These are phyloP conservation scores for Prunus kanzakura DNA, from an alignment of 306 rosid species.

Conservation along the genomic window DNA sequence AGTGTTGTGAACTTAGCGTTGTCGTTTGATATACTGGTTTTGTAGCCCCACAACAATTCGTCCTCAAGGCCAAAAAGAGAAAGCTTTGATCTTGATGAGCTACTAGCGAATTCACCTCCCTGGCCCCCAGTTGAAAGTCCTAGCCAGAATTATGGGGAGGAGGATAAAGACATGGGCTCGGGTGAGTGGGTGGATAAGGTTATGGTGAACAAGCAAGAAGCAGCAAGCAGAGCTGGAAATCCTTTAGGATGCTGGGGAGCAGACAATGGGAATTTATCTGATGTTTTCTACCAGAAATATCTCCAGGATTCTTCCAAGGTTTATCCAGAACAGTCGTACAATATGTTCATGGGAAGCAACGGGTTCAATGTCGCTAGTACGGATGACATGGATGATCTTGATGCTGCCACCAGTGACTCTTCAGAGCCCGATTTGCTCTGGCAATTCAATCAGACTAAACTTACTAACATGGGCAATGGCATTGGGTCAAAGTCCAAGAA, in stretches of 20 bases:
- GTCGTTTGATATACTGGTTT: conserved; percentile 18
- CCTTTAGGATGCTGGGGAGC: conserved; percentile 70
- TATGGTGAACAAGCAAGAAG: conserved; percentile 93
- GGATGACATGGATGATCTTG: conserved; percentile 78
- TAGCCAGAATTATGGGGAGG: conserved; percentile 57
- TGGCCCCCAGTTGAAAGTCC: conserved; percentile 82
- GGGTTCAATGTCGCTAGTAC: conserved; percentile 56
- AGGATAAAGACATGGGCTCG: conserved; percentile 62
- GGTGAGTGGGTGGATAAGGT: conserved; percentile 98
- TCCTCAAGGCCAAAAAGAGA: conserved; percentile 52
- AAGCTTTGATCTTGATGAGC: conserved; percentile 84
- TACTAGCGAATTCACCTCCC: conserved; percentile 72
- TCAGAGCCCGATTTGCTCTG: conserved; percentile 91
- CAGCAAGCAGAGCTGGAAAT: conserved; percentile 44
- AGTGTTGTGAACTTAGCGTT: conserved; percentile 12
- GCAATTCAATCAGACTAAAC: conserved; percentile 79
- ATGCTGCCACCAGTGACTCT: conserved; percentile 93
- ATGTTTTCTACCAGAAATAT: conserved; percentile 75
- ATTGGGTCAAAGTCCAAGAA: conserved; percentile 52
- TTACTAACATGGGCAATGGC: conserved; percentile 45
- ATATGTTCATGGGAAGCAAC: conserved; percentile 56
- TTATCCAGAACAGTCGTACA: conserved; percentile 59
- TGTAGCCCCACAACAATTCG: conserved; percentile 59
- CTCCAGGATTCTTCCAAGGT: conserved; percentile 74
- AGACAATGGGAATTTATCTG: conserved; percentile 62